Evolutionary conservation across 2,329 filamentous ascomycete genomes (phyloP).

Genomic region (Atkinsonella texensis): DNA sequence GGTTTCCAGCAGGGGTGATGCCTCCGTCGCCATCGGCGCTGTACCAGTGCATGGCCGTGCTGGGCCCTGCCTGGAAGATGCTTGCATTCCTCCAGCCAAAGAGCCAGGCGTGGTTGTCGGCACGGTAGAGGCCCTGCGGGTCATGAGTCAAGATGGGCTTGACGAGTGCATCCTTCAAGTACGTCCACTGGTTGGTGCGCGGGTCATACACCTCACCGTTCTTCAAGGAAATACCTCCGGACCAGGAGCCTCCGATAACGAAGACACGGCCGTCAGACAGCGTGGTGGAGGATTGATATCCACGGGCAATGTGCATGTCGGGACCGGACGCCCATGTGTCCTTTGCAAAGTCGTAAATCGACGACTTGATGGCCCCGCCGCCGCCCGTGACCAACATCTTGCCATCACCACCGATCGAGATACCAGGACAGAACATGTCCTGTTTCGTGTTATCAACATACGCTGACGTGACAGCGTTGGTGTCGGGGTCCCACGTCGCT

Average conservation of each 20-base stretch:
- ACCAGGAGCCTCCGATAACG: slow-evolving; percentile 43
- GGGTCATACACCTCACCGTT: slow-evolving; percentile 44
- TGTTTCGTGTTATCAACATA: slow-evolving; percentile 29
- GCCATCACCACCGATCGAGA: slow-evolving; percentile 30
- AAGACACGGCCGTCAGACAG: slow-evolving; percentile 43
- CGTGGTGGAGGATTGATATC: slow-evolving; percentile 40
- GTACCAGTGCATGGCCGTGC: slow-evolving; percentile 41
- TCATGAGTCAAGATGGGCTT: slow-evolving; percentile 37
- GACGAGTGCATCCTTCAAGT: slow-evolving; percentile 29
- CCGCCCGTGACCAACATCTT: slow-evolving; percentile 43
- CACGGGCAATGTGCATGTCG: slow-evolving; percentile 32
- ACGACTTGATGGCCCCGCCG: slow-evolving; percentile 33
- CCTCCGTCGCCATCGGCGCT: slow-evolving; percentile 30
- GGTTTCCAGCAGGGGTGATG: slow-evolving; percentile 26
- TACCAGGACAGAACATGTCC: slow-evolving; percentile 46
- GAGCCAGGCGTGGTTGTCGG: slow-evolving; percentile 13
- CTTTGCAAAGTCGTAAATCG: slow-evolving; percentile 30
- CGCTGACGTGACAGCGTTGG: slow-evolving; percentile 13
- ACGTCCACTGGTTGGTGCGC: slow-evolving; percentile 31
- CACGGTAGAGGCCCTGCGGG: slow-evolving; percentile 36
- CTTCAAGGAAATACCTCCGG: slow-evolving; percentile 36
- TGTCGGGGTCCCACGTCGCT: slow-evolving; percentile 9
- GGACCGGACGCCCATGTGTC: slow-evolving; percentile 26
- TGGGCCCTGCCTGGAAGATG: slow-evolving; percentile 7
- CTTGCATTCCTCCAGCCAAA: slow-evolving; percentile 16